Evolutionary conservation across 148 eudicot genomes (phyloP), one percentile per base, ranked within the genome.

Genomic region (Amaranthus cruentus): DNA sequence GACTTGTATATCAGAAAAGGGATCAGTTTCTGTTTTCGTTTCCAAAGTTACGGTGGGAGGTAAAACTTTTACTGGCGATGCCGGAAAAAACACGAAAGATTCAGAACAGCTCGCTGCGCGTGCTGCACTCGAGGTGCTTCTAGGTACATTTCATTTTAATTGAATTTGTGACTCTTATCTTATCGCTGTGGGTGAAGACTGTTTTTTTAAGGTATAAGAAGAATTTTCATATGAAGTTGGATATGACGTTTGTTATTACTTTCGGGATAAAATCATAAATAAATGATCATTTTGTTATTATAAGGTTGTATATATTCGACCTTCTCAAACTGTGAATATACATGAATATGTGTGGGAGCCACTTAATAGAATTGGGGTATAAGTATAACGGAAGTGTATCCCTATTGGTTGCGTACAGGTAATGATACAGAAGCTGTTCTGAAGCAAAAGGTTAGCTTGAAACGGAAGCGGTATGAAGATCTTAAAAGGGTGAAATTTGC

Each of bases 31-130:
- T 4, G 18, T 68, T 54, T 79, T 8, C 55, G 60, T 79, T 43
- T 68, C 81, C 44, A 54, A 60, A 3, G 81, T 79, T 55, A 69
- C 55, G 28, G 74, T 73, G 46, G 76, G 47, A 6, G 65, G 46
- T 38, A 69, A 69, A 65, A 74, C 46, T 7, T 79, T 79, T 58
- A 68, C 74, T 46, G 77, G 81, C 28, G 69, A 65, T 53, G 81
- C 64, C 57, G 77, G 70, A 3, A 61, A 46, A 69, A 79, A 18
- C 65, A 79, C 55, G 74, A 62, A 52, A 62, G 77, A 79, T 1
- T 69, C 77, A 13, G 77, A 79, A 49, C 81, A 79, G 42, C 58
- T 69, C 53, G 81, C 81, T 59, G 81, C 81, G 47, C 77, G 51
- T 1, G 6, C 74, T 38, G 77, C 81, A 14, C 58, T 79, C 4